A percentile compares a stretch with the other conserved stretches of the same genome.
Conservation (phyloP, 2,329 filamentous ascomycete species). For the Epichloe typhina region DNA sequence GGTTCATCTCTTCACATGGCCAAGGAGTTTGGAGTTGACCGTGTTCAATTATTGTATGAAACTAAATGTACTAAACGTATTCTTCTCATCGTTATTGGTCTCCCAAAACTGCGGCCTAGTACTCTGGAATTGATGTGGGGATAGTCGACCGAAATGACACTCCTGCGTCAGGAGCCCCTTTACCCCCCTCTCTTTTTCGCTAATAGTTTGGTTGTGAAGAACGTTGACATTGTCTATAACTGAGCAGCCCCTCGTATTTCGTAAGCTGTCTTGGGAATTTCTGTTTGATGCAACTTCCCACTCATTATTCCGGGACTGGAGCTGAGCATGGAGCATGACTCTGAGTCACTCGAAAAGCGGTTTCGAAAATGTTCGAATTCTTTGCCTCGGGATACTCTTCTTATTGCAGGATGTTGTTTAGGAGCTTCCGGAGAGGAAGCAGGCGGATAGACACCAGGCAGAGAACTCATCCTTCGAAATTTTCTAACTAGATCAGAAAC, state of each 20-base stretch:
- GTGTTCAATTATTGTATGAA: slow-evolving; percentile 2
- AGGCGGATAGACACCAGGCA: slow-evolving; percentile 1
- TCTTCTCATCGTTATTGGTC: slow-evolving; percentile 6
- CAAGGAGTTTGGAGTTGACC: slow-evolving; percentile 1
- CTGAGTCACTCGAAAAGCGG: slow-evolving; percentile 7
- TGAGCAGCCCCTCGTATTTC: not conserved
- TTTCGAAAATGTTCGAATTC: slow-evolving; percentile 5
- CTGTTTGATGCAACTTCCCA: not conserved
- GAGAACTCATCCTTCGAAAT: slow-evolving; percentile 12
- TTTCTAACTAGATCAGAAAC: slow-evolving; percentile 15
- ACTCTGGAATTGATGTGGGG: not conserved
- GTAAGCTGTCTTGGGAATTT: not conserved
- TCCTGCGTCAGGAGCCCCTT: not conserved
- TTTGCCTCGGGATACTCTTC: slow-evolving; percentile 4
- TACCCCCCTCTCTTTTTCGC: not conserved
- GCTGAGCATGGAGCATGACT: not conserved
- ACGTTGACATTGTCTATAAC: not conserved
- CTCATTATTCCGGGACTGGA: not conserved
- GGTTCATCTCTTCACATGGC: not conserved
- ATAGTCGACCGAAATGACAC: not conserved
- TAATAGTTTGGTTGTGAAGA: not conserved
- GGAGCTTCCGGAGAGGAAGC: not conserved
- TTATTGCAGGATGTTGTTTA: not conserved
- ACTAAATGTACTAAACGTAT: slow-evolving; percentile 8
- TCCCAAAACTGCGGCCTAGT: slow-evolving; percentile 4